Evolutionary conservation across 352 stramenopile genomes (phyloP).

Genomic region (Globisporangium solare): DNA sequence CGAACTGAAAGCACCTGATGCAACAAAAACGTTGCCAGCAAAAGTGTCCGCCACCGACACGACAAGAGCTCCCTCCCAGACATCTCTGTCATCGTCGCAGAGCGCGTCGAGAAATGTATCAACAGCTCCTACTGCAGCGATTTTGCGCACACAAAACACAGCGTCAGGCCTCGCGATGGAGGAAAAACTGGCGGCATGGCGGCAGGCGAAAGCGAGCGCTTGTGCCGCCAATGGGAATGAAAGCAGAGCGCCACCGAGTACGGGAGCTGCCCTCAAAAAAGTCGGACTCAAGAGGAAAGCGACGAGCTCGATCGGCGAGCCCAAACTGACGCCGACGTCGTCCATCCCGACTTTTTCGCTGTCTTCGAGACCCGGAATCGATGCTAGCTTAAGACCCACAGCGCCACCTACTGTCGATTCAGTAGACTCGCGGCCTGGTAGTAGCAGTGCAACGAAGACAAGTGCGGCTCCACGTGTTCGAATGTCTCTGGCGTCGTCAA

Average conservation of each 20-base stretch:
- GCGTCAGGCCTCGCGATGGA: slow-evolving; percentile 8
- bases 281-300: slow-evolving; percentile 9
- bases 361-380: background rate
- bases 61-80: no score
- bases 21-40: no score
- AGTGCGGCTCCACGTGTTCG: background rate
- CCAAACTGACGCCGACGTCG: slow-evolving; percentile 1
- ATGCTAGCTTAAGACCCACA: background rate
- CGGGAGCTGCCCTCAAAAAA: background rate
- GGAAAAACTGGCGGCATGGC: slow-evolving; percentile 12
- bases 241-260: background rate
- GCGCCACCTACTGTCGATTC: no score
- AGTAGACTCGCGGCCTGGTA: no score
- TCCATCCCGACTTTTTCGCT: background rate
- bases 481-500: no score
- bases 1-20: no score
- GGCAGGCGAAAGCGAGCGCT: slow-evolving; percentile 5
- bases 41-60: no score
- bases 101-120: background rate
- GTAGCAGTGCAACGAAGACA: background rate
- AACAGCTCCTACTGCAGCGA: background rate
- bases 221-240: background rate
- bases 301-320: slow-evolving; percentile 4
- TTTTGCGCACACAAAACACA: background rate
- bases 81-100: background rate